Evolutionary conservation across 176 grass and related monocot genomes (phyloP), one percentile per base, ranked within the genome.

Genomic region (Poa annua): DNA sequence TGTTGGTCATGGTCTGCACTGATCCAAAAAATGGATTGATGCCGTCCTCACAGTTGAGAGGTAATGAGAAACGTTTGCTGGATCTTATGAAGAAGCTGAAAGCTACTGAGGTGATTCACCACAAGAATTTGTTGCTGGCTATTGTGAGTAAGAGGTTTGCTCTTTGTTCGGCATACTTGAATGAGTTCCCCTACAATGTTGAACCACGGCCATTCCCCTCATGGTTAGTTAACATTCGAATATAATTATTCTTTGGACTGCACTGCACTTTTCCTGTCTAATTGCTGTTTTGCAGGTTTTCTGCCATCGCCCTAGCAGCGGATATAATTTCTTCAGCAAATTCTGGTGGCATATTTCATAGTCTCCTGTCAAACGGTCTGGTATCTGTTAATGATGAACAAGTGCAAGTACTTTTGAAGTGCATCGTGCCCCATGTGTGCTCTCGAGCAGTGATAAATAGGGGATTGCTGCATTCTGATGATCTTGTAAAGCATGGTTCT

Each of bases 11-110:
- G 88, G 95, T 92, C 75, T 97, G 95, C 61, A 94, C 95, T 41
- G 88, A 97, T 81, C 95, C 90, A 11, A 84, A 84, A 85, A 97
- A 98, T 86, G 95, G 95, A 33, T 86, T 98, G 61, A 98, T 98
- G 92, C 92, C 92, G 13, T 77, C 82, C 74, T 80, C 51, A 17
- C 87, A 90, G 47, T 85, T 98, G 79, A 93, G 85, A 82, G 95
- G 95, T 68, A 94, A 98, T 44, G 84, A 92, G 86, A 98, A 93
- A 78, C 88, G 92, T 22, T 83, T 94, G 36, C 84, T 98, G 82
- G 90, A 91, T 67, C 83, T 98, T 41, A 93, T 93, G 92, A 98
- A 91, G 89, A 98, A 98, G 53, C 81, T 98, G 77, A 93, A 91
- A 75, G 86, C 92, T 26, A 91, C 86, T 44, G 88, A 98, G 71